Base-by-base conservation (phyloP, 2,329 filamentous ascomycete genomes). In the Colletotrichum filicis region DNA sequence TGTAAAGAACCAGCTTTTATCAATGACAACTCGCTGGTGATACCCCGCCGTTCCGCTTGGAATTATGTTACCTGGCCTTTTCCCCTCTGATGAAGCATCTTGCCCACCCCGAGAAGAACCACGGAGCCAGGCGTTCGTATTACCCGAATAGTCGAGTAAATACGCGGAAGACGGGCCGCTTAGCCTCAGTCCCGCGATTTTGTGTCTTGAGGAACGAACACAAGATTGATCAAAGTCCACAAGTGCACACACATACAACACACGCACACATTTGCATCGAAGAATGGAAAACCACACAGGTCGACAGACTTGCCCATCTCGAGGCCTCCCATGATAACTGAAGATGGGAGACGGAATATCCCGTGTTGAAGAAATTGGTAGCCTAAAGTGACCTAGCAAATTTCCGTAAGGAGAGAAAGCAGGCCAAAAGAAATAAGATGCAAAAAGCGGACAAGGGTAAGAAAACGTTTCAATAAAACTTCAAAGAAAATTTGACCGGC, bases 81-180 rank as follows among this genome's bases (percentile, higher is more conserved):
- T 12, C 24, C 26, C 32, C n/a, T n/a, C 7, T 11, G 35, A 53
- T 24, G 37, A 19, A 42, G 14, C 37, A 42, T 42, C 37, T 16
- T 67, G 37, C 56, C 56, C 56, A 63, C 49, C 52, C 68, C 64
- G 57, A 71, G 42, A 12, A 26, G 52, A 55, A 14, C 16, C 26
- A 60, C 71, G 67, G 71, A 73, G 30, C 60, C 16, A 30, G n/a
- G 56, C 67, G 35, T 49, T 60, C 57, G 53, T 37, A 42, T 65
- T 49, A n/a, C 70, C 66, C 30, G 60, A 70, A 58, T 32, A 16
- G 60, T 66, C 60, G 26, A 61, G 61, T 57, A 56, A 61, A n/a
- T 58, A 22, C 26, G 37, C 67, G 71, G 71, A 66, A 66, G 35
- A 26, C 71, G 71, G 71, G 60, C 71, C 71, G 66, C 35, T 53